Evolutionary conservation across 352 stramenopile species (phyloP), one percentile per base, ranked within the genome.

Genomic region (Pythium scleroteichum): DNA sequence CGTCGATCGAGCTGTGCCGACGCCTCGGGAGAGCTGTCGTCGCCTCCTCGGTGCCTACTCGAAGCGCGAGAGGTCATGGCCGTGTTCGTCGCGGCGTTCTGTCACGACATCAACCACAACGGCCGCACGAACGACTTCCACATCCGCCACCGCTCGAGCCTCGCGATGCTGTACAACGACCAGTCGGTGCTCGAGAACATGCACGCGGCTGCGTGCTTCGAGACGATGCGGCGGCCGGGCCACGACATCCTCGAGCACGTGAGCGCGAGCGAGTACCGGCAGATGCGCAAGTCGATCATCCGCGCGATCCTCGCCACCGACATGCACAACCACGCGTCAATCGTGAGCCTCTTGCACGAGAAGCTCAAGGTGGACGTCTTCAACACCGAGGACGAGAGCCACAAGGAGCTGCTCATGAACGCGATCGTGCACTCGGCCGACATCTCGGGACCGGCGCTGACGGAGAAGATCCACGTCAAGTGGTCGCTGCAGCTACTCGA

Each of bases 111-210:
- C 68, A 90, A 92, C 70, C 88, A 97, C 71, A 87, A 94, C 32
- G 88, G 82, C 12, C 77, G 85, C 45, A 96, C 84, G 23, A 97
- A 97, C 72, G 83, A 90, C 62, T 97, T 97, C 56, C 83, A 96
- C 63, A 87, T 94, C 46, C 74, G 87, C 9, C 77, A 79, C 47
- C 75, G 72, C 50, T 92, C 84, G 38, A 77, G 74, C 24, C 73
- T 94, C 42, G 88, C 88, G 40, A 78, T 92, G 72, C 72, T 87
- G 13, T 97, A 97, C 70, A 95, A 95, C 60, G 85, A 97, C 66
- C 75, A 88, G 49, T 92, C 81, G 0, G 88, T 97, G 23, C 73
- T 97, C 10, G 88, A 97, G 68, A 97, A 96, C 60, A 91, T 95
- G 76, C 87, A 96, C 52, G 77, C 86, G 0, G 82, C 82, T 4